Conservation (phyloP, 345 rosid species). For the Rhizophora mangle region DNA sequence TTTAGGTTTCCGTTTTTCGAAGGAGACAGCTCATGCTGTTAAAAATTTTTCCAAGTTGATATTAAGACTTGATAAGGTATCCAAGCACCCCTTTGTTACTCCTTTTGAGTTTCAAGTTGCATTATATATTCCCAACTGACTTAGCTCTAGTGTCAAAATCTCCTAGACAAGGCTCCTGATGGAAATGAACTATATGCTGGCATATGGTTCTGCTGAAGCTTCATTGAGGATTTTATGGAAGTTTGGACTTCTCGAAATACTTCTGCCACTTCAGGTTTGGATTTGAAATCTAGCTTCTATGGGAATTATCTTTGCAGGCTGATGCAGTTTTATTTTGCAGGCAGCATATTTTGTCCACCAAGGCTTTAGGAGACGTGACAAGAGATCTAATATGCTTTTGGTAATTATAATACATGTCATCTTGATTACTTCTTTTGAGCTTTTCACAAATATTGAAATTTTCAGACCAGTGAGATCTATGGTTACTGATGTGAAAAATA, state of each 20-base stretch:
- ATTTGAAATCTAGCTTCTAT: constrained; percentile 3
- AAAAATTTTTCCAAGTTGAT: constrained; percentile 53
- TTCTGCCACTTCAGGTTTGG: constrained; percentile 76
- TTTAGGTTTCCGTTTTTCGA: constrained; percentile 71
- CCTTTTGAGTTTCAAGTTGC: constrained; percentile 3
- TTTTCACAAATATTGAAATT: neutral
- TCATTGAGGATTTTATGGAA: constrained; percentile 88
- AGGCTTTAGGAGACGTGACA: constrained; percentile 85
- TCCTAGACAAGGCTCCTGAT: constrained; percentile 75
- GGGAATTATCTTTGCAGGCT: constrained; percentile 8
- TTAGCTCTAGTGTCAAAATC: constrained; percentile 17
- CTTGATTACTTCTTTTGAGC: neutral
- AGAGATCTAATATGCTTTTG: constrained; percentile 90
- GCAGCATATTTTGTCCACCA: constrained; percentile 70
- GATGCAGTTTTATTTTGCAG: constrained; percentile 39
- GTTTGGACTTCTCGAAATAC: constrained; percentile 83
- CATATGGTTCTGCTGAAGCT: constrained; percentile 95
- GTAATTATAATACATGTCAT: constrained; percentile 33
- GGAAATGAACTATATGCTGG: constrained; percentile 98
- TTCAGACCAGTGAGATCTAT: neutral
- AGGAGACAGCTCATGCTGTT: constrained; percentile 72
- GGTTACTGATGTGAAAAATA: neutral
- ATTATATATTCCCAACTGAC: constrained; percentile 17
- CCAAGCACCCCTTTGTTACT: constrained; percentile 8
- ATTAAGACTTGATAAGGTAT: constrained; percentile 72